These are phyloP conservation scores for Didymella lethalis DNA, from an alignment of 2,329 filamentous ascomycete species.

Conservation along the genomic window DNA sequence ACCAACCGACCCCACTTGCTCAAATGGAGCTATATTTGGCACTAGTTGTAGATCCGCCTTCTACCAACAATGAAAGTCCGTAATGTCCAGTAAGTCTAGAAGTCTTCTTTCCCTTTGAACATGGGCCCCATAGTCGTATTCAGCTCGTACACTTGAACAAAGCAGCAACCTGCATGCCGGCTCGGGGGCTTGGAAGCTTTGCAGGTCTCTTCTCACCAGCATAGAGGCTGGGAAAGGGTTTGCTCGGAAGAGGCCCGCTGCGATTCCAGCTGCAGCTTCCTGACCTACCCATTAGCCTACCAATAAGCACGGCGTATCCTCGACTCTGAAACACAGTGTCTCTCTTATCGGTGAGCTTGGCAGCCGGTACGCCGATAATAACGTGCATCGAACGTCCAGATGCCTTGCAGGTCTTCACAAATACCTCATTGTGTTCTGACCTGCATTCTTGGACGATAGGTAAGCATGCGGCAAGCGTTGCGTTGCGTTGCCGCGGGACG, in stretches of 20 bases:
- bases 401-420: conserved; percentile 1
- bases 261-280: conserved; percentile 6
- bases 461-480: conserved; percentile 1
- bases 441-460: conserved; percentile 3
- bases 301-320: conserved; percentile 9
- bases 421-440: not conserved
- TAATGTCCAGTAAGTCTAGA: not conserved
- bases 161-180: not conserved
- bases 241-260: conserved; percentile 2
- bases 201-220: not conserved
- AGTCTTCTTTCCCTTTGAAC: not conserved
- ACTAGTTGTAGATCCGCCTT: conserved; percentile 10
- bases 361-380: conserved; percentile 5
- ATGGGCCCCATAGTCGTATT: not conserved
- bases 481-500: not conserved
- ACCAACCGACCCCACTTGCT: conserved; percentile 18
- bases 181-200: not conserved
- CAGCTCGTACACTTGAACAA: not conserved
- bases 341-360: conserved; percentile 11
- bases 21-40: conserved; percentile 22
- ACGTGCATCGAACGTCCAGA: not conserved
- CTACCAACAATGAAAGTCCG: conserved; percentile 8
- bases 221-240: conserved; percentile 1
- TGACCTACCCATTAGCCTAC: conserved; percentile 5
- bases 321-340: conserved; percentile 14